Evolutionary conservation across 805 yeast species (phyloP).

Genomic region (Saccharomycopsis lassenensis): DNA sequence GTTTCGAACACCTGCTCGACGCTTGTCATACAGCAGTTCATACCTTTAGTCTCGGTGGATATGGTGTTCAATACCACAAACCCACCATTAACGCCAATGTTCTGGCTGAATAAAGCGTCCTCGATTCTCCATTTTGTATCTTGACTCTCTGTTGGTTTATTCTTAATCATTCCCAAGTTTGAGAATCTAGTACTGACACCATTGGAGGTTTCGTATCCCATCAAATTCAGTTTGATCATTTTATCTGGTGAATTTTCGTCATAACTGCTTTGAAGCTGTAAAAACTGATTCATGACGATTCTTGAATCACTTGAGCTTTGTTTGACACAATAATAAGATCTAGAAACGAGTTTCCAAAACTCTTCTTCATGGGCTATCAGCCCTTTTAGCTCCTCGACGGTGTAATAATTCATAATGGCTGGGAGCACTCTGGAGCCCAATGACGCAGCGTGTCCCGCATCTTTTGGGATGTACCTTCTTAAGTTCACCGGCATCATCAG

Average conservation of each 20-base stretch:
- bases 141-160: not conserved
- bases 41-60: conserved; percentile 2
- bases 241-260: conserved; percentile 4
- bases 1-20: no score
- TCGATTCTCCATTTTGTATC: conserved; percentile 1
- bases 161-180: conserved; percentile 3
- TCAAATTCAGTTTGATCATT: conserved; percentile 1
- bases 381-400: conserved; percentile 1
- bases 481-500: conserved; percentile 1
- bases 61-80: not conserved
- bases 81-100: conserved; percentile 5
- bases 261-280: conserved; percentile 1
- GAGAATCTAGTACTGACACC: conserved; percentile 2
- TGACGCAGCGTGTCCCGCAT: not conserved
- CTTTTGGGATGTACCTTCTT: conserved; percentile 2
- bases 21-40: no score
- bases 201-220: conserved; percentile 1
- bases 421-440: conserved; percentile 6
- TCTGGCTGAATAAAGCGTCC: conserved; percentile 4
- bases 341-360: conserved; percentile 4
- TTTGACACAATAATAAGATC: conserved; percentile 2
- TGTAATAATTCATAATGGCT: not conserved
- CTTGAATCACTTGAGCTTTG: conserved; percentile 2
- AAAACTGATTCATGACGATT: conserved; percentile 4
- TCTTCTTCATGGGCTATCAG: not conserved